Conservation (phyloP, 2,329 filamentous ascomycete species). For the Coniochaeta hoffmannii region DNA sequence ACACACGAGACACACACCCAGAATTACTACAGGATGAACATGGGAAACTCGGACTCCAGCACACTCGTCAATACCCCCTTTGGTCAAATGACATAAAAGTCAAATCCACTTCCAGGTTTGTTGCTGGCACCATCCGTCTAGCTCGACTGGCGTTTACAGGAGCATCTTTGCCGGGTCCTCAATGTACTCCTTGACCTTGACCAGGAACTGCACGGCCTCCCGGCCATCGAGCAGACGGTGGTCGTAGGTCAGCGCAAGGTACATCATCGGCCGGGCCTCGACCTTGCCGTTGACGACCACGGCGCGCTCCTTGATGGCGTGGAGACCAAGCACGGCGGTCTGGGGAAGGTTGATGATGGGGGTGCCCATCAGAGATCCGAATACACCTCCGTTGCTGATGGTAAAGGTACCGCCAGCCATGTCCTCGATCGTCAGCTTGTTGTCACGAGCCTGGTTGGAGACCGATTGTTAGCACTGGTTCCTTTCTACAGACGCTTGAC, state of each 20-base stretch:
- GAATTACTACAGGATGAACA: background rate
- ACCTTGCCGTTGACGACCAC: conserved; percentile 89
- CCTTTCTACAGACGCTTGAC: background rate
- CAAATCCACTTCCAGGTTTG: too few species aligned
- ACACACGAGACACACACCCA: background rate
- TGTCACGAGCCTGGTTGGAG: conserved; percentile 67
- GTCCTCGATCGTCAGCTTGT: conserved; percentile 96
- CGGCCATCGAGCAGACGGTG: conserved; percentile 91
- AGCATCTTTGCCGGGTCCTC: conserved; percentile 94
- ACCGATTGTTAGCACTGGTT: conserved; percentile 9
- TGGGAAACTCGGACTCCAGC: background rate
- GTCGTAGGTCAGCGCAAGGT: conserved; percentile 93
- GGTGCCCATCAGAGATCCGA: conserved; percentile 94
- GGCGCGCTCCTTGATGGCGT: conserved; percentile 93
- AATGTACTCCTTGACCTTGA: conserved; percentile 96
- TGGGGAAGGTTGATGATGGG: conserved; percentile 98
- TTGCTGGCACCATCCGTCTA: background rate
- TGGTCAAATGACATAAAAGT: background rate
- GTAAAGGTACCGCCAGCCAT: conserved; percentile 99
- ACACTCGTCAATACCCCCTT: background rate
- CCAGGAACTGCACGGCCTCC: conserved; percentile 91
- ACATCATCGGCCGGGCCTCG: conserved; percentile 99
- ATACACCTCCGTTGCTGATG: conserved; percentile 95
- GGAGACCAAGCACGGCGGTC: conserved; percentile 82
- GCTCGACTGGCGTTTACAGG: conserved; percentile 32